Conservation (phyloP, 805 yeast genomes). For the Yamadazyma philogaea region DNA sequence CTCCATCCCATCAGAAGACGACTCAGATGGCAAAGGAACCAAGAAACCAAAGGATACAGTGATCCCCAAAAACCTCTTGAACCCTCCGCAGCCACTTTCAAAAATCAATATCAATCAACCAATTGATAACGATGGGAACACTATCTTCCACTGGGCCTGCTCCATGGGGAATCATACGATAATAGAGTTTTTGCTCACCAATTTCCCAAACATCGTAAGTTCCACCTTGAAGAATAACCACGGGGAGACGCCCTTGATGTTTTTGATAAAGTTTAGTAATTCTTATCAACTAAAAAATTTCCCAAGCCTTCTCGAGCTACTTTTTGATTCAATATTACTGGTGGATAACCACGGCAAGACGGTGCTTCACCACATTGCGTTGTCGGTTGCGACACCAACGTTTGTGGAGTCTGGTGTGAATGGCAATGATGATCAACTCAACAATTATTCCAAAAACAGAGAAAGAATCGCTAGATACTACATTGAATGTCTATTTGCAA, state of each 20-base stretch:
- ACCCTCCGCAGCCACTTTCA: slow-evolving; percentile 53
- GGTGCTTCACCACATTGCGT: slow-evolving; percentile 41
- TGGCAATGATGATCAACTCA: slow-evolving; percentile 15
- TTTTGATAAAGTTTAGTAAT: slow-evolving; percentile 39
- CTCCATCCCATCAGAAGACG: slow-evolving; percentile 13
- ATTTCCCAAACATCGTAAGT: slow-evolving; percentile 65
- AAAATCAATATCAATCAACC: slow-evolving; percentile 76
- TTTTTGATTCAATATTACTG: slow-evolving; percentile 34
- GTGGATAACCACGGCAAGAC: slow-evolving; percentile 41
- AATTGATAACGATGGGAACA: slow-evolving; percentile 89
- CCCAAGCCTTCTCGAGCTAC: slow-evolving; percentile 30
- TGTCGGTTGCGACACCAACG: slow-evolving; percentile 20
- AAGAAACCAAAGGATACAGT: slow-evolving; percentile 12
- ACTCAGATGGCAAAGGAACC: slow-evolving; percentile 4
- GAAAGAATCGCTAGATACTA: slow-evolving; percentile 39
- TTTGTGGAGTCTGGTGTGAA: slow-evolving; percentile 11
- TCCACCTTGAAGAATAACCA: slow-evolving; percentile 69
- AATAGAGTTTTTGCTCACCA: slow-evolving; percentile 57
- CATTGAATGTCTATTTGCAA: slow-evolving; percentile 35
- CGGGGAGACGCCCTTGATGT: slow-evolving; percentile 82
- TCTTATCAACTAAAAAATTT: slow-evolving; percentile 38
- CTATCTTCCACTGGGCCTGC: slow-evolving; percentile 94
- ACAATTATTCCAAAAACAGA: slow-evolving; percentile 23
- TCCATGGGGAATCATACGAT: slow-evolving; percentile 76
- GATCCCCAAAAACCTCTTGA: slow-evolving; percentile 40